phyloP scores from a whole-genome alignment of 2,329 filamentous ascomycete species.

The Monilinia aucupariae region DNA sequence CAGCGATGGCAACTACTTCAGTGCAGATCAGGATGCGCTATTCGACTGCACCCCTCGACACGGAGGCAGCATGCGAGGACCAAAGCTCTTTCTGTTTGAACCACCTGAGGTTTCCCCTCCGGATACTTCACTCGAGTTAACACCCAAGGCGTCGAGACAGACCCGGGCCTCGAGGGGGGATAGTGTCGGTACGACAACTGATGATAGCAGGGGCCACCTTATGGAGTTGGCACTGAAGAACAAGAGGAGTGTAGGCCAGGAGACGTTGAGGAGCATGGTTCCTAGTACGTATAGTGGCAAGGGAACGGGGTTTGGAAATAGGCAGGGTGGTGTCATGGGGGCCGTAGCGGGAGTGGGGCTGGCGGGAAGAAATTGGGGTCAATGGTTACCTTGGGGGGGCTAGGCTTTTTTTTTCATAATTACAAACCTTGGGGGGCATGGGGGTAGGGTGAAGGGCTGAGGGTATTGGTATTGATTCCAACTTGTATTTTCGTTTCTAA shows the following conservation, averaged over 20 bases:
- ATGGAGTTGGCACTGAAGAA: constrained; percentile 24
- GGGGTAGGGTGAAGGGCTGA: too few relatives aligned
- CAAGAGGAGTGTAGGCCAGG: constrained; percentile 26
- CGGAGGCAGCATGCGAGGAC: background rate
- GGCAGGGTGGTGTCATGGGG: background rate
- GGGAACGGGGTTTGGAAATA: background rate
- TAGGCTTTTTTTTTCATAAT: background rate
- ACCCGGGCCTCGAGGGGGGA: background rate
- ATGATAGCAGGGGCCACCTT: constrained; percentile 20
- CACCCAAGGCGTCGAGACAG: background rate
- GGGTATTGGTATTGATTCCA: background rate
- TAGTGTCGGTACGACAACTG: background rate
- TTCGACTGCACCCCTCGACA: background rate
- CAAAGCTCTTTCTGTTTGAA: background rate
- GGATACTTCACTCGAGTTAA: constrained; percentile 18
- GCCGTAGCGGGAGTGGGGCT: constrained; percentile 10
- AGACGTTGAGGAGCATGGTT: constrained; percentile 26
- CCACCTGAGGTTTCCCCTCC: constrained; percentile 20
- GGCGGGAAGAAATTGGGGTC: constrained; percentile 12
- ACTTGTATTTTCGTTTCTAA: background rate
- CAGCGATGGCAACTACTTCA: constrained; percentile 26
- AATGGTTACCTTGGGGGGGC: constrained; percentile 11
- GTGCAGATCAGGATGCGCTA: constrained; percentile 10
- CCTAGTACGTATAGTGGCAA: constrained; percentile 23
- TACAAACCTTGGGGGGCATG: too few relatives aligned